Conservation (phyloP, 169 alveolate genomes). For the Plasmodium gaboni region DNA sequence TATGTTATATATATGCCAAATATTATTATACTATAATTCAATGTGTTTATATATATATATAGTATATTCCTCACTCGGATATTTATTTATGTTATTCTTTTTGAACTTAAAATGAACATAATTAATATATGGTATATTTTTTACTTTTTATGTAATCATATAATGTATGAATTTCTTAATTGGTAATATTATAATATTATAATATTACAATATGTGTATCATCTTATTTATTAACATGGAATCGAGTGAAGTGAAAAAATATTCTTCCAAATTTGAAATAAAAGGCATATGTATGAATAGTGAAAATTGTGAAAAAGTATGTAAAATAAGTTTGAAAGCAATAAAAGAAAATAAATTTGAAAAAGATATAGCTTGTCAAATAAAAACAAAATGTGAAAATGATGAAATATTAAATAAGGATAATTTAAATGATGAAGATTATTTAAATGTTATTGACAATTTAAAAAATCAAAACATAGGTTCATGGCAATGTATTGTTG, state of each 20-base stretch:
- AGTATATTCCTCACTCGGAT: no score
- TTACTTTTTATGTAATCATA: no score
- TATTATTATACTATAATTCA: no score
- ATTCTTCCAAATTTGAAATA: constrained; percentile 59
- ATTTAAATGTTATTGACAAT: constrained; percentile 29
- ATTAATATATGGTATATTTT: no score
- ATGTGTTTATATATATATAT: no score
- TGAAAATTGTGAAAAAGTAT: constrained; percentile 63
- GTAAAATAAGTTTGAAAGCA: constrained; percentile 59
- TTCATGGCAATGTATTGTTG: constrained; percentile 77
- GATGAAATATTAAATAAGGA: constrained; percentile 70
- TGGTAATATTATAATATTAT: no score
- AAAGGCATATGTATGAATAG: constrained; percentile 74
- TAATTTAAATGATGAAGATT: constrained; percentile 33
- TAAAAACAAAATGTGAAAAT: constrained; percentile 71
- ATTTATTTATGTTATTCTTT: no score
- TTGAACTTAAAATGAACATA: no score
- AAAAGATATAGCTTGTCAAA: constrained; percentile 74
- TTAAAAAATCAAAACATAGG: constrained; percentile 69
- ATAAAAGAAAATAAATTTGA: constrained; percentile 66
- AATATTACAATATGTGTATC: no score
- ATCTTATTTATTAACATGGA: constrained; percentile 26
- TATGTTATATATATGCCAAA: no score
- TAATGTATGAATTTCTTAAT: no score
- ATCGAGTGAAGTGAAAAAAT: constrained; percentile 26